These are phyloP conservation scores for Psilocybe azurescens DNA, from an alignment of 768 basidiomycete species.

Conservation along the genomic window DNA sequence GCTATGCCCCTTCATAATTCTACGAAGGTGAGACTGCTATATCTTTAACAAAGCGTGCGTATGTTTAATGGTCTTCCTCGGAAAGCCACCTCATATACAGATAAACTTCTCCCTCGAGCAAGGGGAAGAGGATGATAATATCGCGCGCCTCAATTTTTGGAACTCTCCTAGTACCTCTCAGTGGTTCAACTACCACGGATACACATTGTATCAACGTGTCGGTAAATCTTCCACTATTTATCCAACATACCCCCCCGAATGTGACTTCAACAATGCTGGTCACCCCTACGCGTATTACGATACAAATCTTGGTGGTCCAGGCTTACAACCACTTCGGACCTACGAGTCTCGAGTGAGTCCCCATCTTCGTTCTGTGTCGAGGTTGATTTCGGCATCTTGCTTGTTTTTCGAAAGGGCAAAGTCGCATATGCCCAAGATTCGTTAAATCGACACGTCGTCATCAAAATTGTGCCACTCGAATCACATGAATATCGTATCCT, in stretches of 20 bases:
- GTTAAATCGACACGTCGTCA: conserved; percentile 28
- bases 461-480: conserved; percentile 28
- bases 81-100: neutral
- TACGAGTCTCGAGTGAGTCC: no score
- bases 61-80: no score
- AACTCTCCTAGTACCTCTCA: neutral
- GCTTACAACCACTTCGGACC: no score
- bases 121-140: neutral
- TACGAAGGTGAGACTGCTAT: no score
- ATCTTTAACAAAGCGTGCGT: no score
- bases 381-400: no score
- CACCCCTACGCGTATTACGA: neutral
- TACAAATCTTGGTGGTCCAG: neutral
- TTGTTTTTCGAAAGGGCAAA: conserved; percentile 2
- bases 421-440: conserved; percentile 28
- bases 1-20: no score
- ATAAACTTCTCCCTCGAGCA: neutral
- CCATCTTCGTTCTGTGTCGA: no score
- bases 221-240: neutral
- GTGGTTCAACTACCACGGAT: conserved; percentile 10
- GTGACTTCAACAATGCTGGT: neutral
- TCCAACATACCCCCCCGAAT: neutral
- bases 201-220: conserved; percentile 1
- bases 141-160: neutral
- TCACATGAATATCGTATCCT: conserved; percentile 29